A percentile compares a stretch with the other conserved stretches of the same genome.
These are phyloP conservation scores for Colletotrichum salicis DNA, from an alignment of 2,329 filamentous ascomycete genomes.

Conservation along the genomic window DNA sequence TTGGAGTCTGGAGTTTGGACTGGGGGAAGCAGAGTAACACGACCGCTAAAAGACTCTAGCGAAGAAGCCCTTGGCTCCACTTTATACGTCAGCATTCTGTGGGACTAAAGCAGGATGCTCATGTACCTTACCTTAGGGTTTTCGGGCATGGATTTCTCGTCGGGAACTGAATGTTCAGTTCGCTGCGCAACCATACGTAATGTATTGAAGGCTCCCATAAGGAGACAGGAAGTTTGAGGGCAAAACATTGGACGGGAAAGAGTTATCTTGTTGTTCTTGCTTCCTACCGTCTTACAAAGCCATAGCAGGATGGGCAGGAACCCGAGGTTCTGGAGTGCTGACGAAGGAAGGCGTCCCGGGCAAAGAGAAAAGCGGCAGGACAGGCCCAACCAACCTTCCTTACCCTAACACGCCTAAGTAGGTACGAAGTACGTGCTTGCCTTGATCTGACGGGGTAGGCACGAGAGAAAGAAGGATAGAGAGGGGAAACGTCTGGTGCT, in stretches of 20 bases:
- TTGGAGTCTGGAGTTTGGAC: too few relatives aligned
- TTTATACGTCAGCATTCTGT: slow-evolving; percentile 14
- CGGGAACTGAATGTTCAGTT: not conserved
- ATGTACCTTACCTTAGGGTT: not conserved
- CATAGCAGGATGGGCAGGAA: not conserved
- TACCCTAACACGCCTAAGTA: too few relatives aligned
- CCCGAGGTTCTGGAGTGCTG: not conserved
- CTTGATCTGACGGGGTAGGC: slow-evolving; percentile 26
- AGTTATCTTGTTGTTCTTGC: not conserved
- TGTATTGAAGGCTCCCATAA: too few relatives aligned
- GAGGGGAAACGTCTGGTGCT: not conserved
- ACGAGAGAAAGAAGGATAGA: slow-evolving; percentile 11
- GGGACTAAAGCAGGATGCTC: not conserved
- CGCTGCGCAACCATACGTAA: not conserved
- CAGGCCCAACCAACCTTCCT: not conserved
- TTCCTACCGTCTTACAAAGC: not conserved
- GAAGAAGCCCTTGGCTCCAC: not conserved
- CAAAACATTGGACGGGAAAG: not conserved
- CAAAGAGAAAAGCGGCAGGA: not conserved
- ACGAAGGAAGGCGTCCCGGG: not conserved
- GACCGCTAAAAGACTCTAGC: too few relatives aligned
- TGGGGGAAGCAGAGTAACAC: too few relatives aligned
- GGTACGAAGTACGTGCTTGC: too few relatives aligned
- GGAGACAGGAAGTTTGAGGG: not conserved
- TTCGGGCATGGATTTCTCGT: not conserved